Conservation (phyloP, 768 basidiomycete genomes). For the Auriscalpium microsporum region DNA sequence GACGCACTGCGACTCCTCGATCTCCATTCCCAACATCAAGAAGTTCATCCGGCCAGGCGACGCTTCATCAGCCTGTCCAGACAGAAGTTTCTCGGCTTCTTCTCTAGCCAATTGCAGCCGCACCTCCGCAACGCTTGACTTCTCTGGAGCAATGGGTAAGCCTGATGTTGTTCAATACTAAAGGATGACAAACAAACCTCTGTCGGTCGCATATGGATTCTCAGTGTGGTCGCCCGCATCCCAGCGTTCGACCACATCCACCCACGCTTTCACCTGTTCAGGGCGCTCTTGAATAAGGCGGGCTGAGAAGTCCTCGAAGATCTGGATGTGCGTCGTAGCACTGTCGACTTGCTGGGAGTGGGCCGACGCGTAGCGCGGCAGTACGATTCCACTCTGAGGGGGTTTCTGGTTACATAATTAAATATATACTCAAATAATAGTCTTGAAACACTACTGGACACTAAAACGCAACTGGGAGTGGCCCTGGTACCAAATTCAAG, state of each 20-base stretch:
- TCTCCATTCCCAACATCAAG: background rate
- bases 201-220: background rate
- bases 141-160: background rate
- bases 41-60: background rate
- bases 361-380: too few species aligned
- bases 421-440: too few species aligned
- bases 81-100: background rate
- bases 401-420: too few species aligned
- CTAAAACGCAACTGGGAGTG: too few species aligned
- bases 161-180: too few species aligned
- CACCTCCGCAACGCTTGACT: background rate
- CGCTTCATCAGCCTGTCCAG: background rate
- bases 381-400: too few species aligned
- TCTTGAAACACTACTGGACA: too few species aligned
- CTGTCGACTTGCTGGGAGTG: too few species aligned
- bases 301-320: background rate
- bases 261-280: background rate
- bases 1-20: background rate
- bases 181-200: background rate
- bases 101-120: background rate
- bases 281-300: background rate
- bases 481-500: too few species aligned
- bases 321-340: background rate
- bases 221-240: background rate
- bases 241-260: background rate